Conservation (phyloP, 345 rosid genomes). For the Eucalyptus albens region DNA sequence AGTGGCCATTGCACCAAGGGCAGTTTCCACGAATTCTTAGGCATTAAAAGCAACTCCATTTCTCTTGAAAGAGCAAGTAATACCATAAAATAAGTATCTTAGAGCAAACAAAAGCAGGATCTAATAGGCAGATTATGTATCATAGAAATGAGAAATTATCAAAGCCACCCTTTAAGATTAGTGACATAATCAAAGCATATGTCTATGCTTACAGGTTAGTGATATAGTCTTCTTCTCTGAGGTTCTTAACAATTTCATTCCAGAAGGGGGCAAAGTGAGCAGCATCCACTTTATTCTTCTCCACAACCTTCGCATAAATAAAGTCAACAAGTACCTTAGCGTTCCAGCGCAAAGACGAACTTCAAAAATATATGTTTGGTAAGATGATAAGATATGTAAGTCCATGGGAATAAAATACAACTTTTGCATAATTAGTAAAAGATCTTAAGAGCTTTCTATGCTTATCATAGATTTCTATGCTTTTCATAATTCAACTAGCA, state of each 20-base stretch:
- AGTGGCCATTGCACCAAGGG: constrained; percentile 93
- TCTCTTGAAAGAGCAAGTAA: constrained; percentile 33
- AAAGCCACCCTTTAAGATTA: background rate
- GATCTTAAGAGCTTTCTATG: background rate
- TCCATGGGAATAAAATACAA: background rate
- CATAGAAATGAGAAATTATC: background rate
- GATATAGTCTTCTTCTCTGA: constrained; percentile 92
- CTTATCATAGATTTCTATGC: background rate
- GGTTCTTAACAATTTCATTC: constrained; percentile 82
- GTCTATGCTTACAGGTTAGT: constrained; percentile 53
- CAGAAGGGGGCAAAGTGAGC: constrained; percentile 86
- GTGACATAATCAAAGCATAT: background rate
- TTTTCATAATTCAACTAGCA: background rate
- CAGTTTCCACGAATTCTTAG: constrained; percentile 78
- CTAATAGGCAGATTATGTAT: background rate
- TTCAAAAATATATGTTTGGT: background rate
- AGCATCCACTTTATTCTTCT: constrained; percentile 64
- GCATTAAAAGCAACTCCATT: constrained; percentile 91
- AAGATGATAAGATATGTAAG: background rate
- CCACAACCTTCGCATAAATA: constrained; percentile 27
- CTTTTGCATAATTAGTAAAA: background rate
- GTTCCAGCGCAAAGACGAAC: background rate
- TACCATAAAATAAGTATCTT: background rate
- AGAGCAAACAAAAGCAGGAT: background rate
- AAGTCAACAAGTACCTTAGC: background rate